phyloP scores from a whole-genome alignment of 2,329 filamentous ascomycete species.

The Stachybotrys echinatus region DNA sequence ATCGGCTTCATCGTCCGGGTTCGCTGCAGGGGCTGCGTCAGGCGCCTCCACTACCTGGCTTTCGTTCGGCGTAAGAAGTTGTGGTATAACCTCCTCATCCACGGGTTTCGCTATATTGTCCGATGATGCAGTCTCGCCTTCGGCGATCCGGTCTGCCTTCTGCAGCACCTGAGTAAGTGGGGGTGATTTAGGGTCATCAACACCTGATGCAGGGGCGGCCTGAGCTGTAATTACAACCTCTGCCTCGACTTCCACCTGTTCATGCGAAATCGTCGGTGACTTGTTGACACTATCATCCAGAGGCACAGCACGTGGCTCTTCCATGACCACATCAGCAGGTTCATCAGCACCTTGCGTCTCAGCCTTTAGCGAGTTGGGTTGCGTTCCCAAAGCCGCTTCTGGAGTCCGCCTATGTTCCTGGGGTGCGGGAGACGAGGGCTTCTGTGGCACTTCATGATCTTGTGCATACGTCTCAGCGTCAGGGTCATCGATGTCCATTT shows the following conservation, averaged over 20 bases:
- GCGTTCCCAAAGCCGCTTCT: no score
- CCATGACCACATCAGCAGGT: no score
- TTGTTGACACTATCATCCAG: no score
- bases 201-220: neutral
- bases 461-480: neutral
- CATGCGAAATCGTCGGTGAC: neutral
- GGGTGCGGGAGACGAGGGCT: neutral
- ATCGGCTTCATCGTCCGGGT: neutral
- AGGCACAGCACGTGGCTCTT: no score
- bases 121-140: neutral
- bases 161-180: neutral
- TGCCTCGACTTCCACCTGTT: neutral
- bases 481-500: neutral
- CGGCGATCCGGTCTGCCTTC: neutral
- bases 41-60: conserved; percentile 6
- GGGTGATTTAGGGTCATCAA: neutral
- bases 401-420: neutral
- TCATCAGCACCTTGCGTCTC: no score
- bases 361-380: no score
- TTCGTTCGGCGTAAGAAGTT: conserved; percentile 10
- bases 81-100: conserved; percentile 1
- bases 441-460: neutral
- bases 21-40: neutral
- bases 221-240: neutral
- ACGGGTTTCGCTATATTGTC: conserved; percentile 1